A percentile compares a stretch with the other conserved stretches of the same genome.
phyloP scores from a whole-genome alignment of 768 basidiomycete species.

The Suillus ampliporus region DNA sequence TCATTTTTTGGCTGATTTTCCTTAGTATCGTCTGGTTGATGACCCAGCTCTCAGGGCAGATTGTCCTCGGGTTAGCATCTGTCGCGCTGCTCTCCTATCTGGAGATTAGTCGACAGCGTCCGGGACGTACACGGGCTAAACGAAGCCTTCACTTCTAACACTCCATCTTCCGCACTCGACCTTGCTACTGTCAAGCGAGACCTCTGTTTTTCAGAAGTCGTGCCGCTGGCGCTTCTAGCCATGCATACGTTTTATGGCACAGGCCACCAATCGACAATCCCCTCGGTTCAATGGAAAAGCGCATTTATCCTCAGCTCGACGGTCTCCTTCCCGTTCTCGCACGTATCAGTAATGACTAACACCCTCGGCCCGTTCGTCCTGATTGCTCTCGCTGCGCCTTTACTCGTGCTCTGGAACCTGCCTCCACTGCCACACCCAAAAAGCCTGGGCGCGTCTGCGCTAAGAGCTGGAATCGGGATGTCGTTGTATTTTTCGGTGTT shows the following conservation, averaged over 20 bases:
- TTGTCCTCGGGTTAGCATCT: constrained; percentile 68
- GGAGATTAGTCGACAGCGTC: constrained; percentile 81
- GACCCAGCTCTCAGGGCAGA: constrained; percentile 82
- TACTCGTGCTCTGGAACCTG: constrained; percentile 87
- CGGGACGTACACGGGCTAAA: constrained; percentile 69
- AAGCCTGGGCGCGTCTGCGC: constrained; percentile 41
- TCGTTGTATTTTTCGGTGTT: constrained; percentile 72
- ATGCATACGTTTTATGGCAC: constrained; percentile 83
- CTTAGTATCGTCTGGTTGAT: constrained; percentile 59
- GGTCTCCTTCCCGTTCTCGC: constrained; percentile 75
- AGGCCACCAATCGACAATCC: constrained; percentile 89
- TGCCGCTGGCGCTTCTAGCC: constrained; percentile 77
- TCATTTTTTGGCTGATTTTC: constrained; percentile 77
- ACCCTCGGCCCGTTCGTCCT: constrained; percentile 76
- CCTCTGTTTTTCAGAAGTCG: constrained; percentile 68
- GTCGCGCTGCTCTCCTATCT: constrained; percentile 76
- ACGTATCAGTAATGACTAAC: constrained; percentile 76
- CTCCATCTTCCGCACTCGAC: constrained; percentile 50
- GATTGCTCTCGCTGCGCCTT: constrained; percentile 66
- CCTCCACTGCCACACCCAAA: constrained; percentile 53
- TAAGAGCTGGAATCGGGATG: constrained; percentile 61
- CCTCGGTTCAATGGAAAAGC: constrained; percentile 94
- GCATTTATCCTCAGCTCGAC: constrained; percentile 83
- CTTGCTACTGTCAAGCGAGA: constrained; percentile 37
- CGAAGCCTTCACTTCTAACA: constrained; percentile 53